Base-by-base conservation (phyloP, 1,139 yeast species). In the Wickerhamomyces sp. region DNA sequence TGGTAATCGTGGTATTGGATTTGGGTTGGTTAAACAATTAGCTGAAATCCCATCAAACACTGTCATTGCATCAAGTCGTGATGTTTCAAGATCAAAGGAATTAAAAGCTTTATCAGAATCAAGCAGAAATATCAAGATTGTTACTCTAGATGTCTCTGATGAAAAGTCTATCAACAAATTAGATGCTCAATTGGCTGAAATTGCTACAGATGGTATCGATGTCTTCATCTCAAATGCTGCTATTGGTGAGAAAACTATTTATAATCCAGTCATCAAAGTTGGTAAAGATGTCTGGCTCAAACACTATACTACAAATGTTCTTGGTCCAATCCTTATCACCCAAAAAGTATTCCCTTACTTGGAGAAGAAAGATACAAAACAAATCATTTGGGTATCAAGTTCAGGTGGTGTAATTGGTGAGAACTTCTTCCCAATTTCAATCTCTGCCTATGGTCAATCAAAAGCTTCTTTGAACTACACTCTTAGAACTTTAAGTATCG, bases 221-320 rank as follows among this genome's bases (percentile, higher is more conserved):
- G 71, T 72, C 36, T 72, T 73, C 43, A 72, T 75, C 41, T 75
- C 76, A 49, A 75, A 75, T 54, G 78, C 79, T 10, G 80, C 78
- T 37, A 68, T 73, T 43, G 75, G 26, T 8, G 34, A 34, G 4
- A 8, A 72, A 9, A 11, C n/a, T 13, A 51, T 45, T 34, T 39
- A 7, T 47, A 44, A 23, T 37, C 47, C 39, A 34, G 32, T 13
- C 44, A 35, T 31, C 2, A 30, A 31, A 6, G n/a, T 34, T 27
- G 4, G 34, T 6, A 14, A 15, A 8, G 30, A 40, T 6, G 4
- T 18, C 40, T 42, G 39, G 39, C 10, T 29, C 2, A 26, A 29
- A 13, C 38, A 39, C 29, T 40, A 40, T 31, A 29, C 27, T 27
- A 54, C 57, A 26, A 61, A 61, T 43, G 41, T 58, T 11, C 27